phyloP scores from a whole-genome alignment of 352 stramenopile genomes.

The Phytophthora chlamydospora region DNA sequence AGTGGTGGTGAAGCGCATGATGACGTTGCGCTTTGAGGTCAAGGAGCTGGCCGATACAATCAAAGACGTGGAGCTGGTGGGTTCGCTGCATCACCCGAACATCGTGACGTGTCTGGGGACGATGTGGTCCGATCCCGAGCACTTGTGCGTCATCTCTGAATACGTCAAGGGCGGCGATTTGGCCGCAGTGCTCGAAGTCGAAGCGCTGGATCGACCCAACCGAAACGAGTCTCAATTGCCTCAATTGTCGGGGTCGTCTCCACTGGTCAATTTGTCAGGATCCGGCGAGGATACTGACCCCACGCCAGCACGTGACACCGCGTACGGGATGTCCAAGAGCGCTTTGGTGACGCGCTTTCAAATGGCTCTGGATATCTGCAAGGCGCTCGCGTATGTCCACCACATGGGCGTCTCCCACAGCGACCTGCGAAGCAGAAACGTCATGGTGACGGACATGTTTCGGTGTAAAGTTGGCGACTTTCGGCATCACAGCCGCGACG shows the following conservation, averaged over 20 bases:
- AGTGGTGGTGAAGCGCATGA: conserved; percentile 76
- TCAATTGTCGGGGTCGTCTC: conserved; percentile 10
- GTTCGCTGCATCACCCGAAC: conserved; percentile 61
- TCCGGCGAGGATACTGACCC: conserved; percentile 17
- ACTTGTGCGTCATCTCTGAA: conserved; percentile 76
- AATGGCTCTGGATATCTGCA: conserved; percentile 63
- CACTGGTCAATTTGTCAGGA: conserved; percentile 6
- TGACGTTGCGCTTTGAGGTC: conserved; percentile 66
- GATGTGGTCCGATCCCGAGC: conserved; percentile 67
- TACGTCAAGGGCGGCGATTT: conserved; percentile 69
- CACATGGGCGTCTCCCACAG: conserved; percentile 55
- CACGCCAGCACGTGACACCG: conserved; percentile 10
- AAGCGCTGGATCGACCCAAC: conserved; percentile 43
- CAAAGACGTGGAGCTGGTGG: conserved; percentile 72
- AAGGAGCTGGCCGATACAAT: conserved; percentile 69
- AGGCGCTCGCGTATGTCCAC: conserved; percentile 62
- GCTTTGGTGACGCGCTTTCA: conserved; percentile 53
- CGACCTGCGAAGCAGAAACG: conserved; percentile 73
- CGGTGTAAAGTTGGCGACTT: conserved; percentile 69
- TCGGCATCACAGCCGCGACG: conserved; percentile 40
- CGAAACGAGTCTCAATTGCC: conserved; percentile 21
- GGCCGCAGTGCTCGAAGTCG: conserved; percentile 53
- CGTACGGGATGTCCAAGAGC: conserved; percentile 33
- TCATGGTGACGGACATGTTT: conserved; percentile 63
- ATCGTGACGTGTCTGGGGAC: conserved; percentile 76